These are phyloP conservation scores for Dioscorea zingiberensis DNA, from an alignment of 106 monocot genomes.

Conservation along the genomic window DNA sequence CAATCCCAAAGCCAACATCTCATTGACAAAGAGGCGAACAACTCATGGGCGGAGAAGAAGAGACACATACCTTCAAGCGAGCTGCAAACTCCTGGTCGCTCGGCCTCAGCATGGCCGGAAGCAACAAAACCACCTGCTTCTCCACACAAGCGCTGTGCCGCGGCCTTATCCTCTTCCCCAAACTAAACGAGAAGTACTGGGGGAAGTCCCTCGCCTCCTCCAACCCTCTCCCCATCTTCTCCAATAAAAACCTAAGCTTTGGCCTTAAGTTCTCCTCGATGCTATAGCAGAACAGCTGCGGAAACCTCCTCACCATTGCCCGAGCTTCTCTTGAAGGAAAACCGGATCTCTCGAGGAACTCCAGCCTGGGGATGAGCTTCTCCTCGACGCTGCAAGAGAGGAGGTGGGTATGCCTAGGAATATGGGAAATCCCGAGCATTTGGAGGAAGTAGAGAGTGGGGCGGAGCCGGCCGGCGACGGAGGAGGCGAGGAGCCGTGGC, in stretches of 20 bases:
- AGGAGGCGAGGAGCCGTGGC: conserved; percentile 50
- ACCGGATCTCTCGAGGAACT: conserved; percentile 34
- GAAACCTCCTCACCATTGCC: conserved; percentile 68
- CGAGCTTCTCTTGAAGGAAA: conserved; percentile 22
- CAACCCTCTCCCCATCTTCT: conserved; percentile 58
- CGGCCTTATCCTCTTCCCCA: conserved; percentile 59
- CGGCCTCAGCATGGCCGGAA: conserved; percentile 64
- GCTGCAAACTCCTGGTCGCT: conserved; percentile 37
- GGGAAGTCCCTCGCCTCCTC: conserved; percentile 65
- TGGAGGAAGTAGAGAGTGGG: conserved; percentile 78
- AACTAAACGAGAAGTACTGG: conserved; percentile 81
- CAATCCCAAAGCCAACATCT: conserved; percentile 2
- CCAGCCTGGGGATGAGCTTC: conserved; percentile 46
- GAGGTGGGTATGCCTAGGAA: conserved; percentile 27
- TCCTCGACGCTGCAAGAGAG: conserved; percentile 77
- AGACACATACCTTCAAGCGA: conserved; percentile 37
- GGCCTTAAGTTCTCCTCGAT: conserved; percentile 65
- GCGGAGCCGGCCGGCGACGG: conserved; percentile 35
- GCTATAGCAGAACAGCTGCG: conserved; percentile 67
- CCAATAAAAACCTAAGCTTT: conserved; percentile 48
- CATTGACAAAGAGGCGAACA: conserved; percentile 54
- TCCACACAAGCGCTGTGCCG: conserved; percentile 47
- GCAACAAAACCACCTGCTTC: conserved; percentile 34
- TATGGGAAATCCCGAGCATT: conserved; percentile 42
- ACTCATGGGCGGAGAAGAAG: conserved; percentile 53